Base-by-base conservation (phyloP, 176 grass and related monocot species). In the Musa schizocarpa region DNA sequence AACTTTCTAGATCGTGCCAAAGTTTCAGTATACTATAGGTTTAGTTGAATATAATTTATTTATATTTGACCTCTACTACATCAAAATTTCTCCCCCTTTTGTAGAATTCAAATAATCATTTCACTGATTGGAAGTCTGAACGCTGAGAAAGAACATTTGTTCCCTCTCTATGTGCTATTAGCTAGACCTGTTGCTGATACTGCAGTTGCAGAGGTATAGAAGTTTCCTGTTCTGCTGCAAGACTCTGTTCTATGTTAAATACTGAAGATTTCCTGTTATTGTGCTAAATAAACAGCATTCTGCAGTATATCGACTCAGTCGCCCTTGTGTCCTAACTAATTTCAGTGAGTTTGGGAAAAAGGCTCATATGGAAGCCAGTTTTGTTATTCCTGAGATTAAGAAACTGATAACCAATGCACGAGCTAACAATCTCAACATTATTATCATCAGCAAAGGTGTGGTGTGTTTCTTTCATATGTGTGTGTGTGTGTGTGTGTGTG, bases 81-180 rank as follows among this genome's bases (percentile, higher is more conserved):
- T 55, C 13, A 34, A 13, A 11, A 27, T 56, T 74, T 26, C 25
- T 74, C 19, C 25, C 27, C 27, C 0, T 43, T 12, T 17, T 85
- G 66, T 78, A 96, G 93, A 81, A 90, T 92, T 76, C 81, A 85
- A 75, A 86, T 96, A 76, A 82, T 81, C 55, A 52, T 92, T 76
- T 92, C 89, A 59, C 62, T 96, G 25, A 80, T 83, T 68, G 78
- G 68, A 66, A 78, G 54, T 57, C 43, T 79, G 79, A 90, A 90
- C 77, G 19, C 63, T 75, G 83, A 81, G 85, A 43, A 77, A 81
- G 43, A 66, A 19, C 53, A 79, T 72, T 71, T 92, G 11, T 96
- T 96, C 81, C 93, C 93, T 79, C 52, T 96, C 9, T 87, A 92
- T 65, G 85, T 92, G 75, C 77, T 96, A 52, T 77, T 92, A 80